A percentile compares a stretch with the other conserved stretches of the same genome.
Conservation (phyloP, 805 yeast species). For the Ogataea thermomethanolica region DNA sequence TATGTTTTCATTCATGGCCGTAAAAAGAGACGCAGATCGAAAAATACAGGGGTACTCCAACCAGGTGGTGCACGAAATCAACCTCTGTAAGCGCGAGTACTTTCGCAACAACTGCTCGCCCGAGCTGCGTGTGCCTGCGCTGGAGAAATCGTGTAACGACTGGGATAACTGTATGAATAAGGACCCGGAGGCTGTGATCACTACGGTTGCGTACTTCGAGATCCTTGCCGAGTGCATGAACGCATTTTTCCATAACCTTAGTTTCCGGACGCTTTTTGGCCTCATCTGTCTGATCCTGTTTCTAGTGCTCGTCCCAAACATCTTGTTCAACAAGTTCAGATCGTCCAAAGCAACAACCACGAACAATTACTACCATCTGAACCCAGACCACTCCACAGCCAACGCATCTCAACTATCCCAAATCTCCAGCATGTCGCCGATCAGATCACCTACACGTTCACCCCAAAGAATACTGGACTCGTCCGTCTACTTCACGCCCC, state of each 20-base stretch:
- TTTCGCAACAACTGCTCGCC: conserved; percentile 68
- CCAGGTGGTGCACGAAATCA: conserved; percentile 60
- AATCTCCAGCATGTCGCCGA: conserved; percentile 7
- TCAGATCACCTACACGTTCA: conserved; percentile 17
- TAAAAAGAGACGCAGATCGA: conserved; percentile 58
- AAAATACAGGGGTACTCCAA: conserved; percentile 62
- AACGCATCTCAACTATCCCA: conserved; percentile 8
- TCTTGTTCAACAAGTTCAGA: conserved; percentile 28
- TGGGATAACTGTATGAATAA: conserved; percentile 84
- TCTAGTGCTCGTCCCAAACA: conserved; percentile 27
- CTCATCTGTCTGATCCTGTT: conserved; percentile 13
- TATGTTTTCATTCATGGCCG: conserved; percentile 23
- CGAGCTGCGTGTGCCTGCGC: conserved; percentile 64
- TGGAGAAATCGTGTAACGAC: conserved; percentile 62
- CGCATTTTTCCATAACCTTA: conserved; percentile 31
- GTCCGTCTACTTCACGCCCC: conserved; percentile 24
- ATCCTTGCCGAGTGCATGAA: conserved; percentile 34
- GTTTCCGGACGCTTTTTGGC: conserved; percentile 25
- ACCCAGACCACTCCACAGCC: conserved; percentile 18
- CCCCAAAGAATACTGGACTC: conserved; percentile 19
- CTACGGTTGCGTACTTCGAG: conserved; percentile 33
- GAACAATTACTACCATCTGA: conserved; percentile 25
- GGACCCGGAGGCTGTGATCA: conserved; percentile 52
- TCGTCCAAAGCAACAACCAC: conserved; percentile 22
- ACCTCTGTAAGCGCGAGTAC: conserved; percentile 67